Percentiles rank a stretch among this genome's conserved stretches.
Evolutionary conservation across 1,284 basidiomycete species (phyloP).

Genomic region (Ustilago vetiveriae): DNA sequence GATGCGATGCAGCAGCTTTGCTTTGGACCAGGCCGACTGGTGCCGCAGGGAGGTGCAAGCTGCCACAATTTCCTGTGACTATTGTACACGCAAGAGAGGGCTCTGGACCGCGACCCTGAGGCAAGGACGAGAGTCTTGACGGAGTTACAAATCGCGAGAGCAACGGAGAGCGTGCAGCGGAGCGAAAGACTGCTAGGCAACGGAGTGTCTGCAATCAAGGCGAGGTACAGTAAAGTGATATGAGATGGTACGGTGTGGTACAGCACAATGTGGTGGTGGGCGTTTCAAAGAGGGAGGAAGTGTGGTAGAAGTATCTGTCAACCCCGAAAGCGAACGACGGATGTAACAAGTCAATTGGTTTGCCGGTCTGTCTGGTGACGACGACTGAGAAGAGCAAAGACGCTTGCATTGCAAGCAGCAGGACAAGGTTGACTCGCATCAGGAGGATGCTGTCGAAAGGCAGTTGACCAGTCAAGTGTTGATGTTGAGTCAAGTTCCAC

Average conservation of each 20-base stretch:
- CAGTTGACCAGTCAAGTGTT: slow-evolving; percentile 34
- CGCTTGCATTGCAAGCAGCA: background rate
- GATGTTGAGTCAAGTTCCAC: slow-evolving; percentile 43
- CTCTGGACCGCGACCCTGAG: background rate
- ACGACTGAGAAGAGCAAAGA: too few species aligned
- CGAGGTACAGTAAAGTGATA: background rate
- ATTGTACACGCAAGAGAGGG: too few species aligned
- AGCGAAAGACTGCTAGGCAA: background rate
- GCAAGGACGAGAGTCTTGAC: background rate
- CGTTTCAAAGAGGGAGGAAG: background rate
- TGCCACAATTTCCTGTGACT: too few species aligned
- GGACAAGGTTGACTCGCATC: too few species aligned
- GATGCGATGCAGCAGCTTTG: slow-evolving; percentile 9
- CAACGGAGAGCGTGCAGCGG: too few species aligned
- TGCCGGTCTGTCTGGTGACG: background rate
- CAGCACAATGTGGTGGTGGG: background rate
- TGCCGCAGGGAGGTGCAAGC: background rate
- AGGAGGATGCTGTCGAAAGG: too few species aligned
- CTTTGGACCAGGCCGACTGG: slow-evolving; percentile 8
- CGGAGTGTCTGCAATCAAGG: too few species aligned
- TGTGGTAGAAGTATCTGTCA: slow-evolving; percentile 42
- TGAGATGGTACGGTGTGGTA: slow-evolving; percentile 7
- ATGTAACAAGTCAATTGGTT: slow-evolving; percentile 24
- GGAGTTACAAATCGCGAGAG: background rate
- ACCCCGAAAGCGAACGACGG: slow-evolving; percentile 29